Percentiles rank a stretch among this genome's conserved stretches.
Conservation (phyloP, 139 green algal genomes). For the Volvox africanus region DNA sequence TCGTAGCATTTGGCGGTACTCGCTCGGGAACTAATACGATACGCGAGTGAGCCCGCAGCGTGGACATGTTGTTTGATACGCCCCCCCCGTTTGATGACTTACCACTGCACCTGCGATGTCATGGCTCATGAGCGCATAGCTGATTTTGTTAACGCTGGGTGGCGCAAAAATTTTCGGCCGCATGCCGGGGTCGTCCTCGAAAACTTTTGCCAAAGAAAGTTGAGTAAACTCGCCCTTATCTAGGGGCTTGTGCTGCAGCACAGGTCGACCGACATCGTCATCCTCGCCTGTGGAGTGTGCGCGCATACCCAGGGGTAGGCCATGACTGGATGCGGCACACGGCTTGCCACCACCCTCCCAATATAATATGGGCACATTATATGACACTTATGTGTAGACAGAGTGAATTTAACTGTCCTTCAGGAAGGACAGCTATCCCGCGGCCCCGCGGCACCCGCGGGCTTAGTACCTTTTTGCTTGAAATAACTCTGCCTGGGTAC, state of each 20-base stretch:
- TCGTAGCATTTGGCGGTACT: too few species aligned
- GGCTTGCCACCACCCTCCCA: too few species aligned
- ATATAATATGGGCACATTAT: too few species aligned
- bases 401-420: background rate
- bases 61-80: too few species aligned
- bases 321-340: background rate
- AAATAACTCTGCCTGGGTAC: slow-evolving; percentile 9
- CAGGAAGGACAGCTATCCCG: background rate
- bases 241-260: slow-evolving; percentile 48
- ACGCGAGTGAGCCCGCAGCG: too few species aligned
- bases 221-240: slow-evolving; percentile 52
- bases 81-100: background rate
- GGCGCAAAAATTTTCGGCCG: slow-evolving; percentile 35
- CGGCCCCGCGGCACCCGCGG: background rate
- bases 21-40: too few species aligned
- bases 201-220: slow-evolving; percentile 24
- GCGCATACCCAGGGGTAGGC: background rate
- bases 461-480: background rate
- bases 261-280: slow-evolving; percentile 48
- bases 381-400: background rate
- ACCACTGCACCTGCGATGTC: slow-evolving; percentile 50
- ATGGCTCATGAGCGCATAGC: slow-evolving; percentile 13
- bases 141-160: slow-evolving; percentile 21
- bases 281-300: background rate
- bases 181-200: slow-evolving; percentile 49